These are phyloP conservation scores for Wickerhamomyces sp. DNA, from an alignment of 1,139 yeast genomes.

Conservation along the genomic window DNA sequence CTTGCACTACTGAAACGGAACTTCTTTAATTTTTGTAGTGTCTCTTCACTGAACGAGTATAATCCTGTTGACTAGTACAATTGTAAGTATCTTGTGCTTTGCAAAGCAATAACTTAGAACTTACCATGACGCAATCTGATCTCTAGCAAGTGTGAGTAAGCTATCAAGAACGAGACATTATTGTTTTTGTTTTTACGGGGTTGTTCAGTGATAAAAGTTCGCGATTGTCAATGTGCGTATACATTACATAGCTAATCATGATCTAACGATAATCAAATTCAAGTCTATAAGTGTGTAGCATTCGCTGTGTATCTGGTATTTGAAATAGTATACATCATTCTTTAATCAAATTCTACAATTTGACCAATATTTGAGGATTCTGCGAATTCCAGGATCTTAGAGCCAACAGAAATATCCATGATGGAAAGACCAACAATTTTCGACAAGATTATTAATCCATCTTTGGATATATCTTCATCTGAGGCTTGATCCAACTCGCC, in stretches of 20 bases:
- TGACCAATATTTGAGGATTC: conserved; percentile 22
- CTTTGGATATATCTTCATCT: conserved; percentile 11
- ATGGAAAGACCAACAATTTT: conserved; percentile 59
- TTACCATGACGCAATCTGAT: neutral
- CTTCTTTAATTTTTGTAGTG: conserved; percentile 58
- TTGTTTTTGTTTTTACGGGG: too few relatives aligned
- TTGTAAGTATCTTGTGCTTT: neutral
- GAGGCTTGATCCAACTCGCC: conserved; percentile 29
- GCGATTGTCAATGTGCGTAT: neutral
- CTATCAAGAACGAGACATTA: too few relatives aligned
- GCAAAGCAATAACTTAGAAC: neutral
- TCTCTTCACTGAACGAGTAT: conserved; percentile 63
- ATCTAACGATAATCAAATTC: neutral
- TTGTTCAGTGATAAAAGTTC: too few relatives aligned
- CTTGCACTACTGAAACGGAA: conserved; percentile 72
- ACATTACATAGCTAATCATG: neutral
- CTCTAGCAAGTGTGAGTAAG: too few relatives aligned
- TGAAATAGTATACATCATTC: too few relatives aligned
- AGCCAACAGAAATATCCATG: conserved; percentile 53
- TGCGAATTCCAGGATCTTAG: conserved; percentile 26
- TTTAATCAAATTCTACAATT: neutral
- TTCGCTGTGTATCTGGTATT: too few relatives aligned
- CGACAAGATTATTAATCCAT: conserved; percentile 35
- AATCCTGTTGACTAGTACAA: conserved; percentile 36
- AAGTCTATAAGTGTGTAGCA: too few relatives aligned